Evolutionary conservation across 768 basidiomycete genomes (phyloP).

Genomic region (Gloeopeniophorella convolvens): DNA sequence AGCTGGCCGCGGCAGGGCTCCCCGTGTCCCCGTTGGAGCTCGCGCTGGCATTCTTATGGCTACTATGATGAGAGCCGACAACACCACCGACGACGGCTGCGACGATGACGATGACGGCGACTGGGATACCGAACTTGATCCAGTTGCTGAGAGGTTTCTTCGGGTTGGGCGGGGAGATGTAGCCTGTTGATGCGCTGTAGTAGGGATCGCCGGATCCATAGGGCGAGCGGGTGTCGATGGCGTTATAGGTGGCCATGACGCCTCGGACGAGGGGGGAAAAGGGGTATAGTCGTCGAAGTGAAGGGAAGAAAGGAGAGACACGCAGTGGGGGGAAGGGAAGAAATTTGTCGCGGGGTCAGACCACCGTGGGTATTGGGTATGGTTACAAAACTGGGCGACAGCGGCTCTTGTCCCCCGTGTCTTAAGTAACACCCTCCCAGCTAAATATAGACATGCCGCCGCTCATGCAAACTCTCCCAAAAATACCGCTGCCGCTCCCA

Average conservation of each 20-base stretch:
- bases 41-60: conserved; percentile 32
- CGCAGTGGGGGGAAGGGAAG: not conserved
- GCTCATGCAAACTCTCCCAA: conserved; percentile 40
- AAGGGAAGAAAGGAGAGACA: conserved; percentile 18
- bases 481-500: conserved; percentile 83
- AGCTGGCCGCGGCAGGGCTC: conserved; percentile 42
- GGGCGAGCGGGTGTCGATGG: conserved; percentile 32
- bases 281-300: not conserved
- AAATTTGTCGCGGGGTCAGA: not conserved
- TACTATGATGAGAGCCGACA: conserved; percentile 52
- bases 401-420: not conserved
- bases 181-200: conserved; percentile 66
- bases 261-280: conserved; percentile 16
- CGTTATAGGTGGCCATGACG: conserved; percentile 37
- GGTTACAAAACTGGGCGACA: not conserved
- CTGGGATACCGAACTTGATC: conserved; percentile 70
- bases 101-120: conserved; percentile 54
- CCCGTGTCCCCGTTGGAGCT: conserved; percentile 20
- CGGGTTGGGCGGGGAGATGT: conserved; percentile 43
- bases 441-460: not conserved
- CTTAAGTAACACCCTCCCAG: not conserved
- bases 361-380: not conserved
- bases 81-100: conserved; percentile 76
- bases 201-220: conserved; percentile 62
- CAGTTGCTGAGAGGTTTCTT: conserved; percentile 60